Conservation (phyloP, 1,284 basidiomycete genomes). For the Moesziomyces antarcticus region DNA sequence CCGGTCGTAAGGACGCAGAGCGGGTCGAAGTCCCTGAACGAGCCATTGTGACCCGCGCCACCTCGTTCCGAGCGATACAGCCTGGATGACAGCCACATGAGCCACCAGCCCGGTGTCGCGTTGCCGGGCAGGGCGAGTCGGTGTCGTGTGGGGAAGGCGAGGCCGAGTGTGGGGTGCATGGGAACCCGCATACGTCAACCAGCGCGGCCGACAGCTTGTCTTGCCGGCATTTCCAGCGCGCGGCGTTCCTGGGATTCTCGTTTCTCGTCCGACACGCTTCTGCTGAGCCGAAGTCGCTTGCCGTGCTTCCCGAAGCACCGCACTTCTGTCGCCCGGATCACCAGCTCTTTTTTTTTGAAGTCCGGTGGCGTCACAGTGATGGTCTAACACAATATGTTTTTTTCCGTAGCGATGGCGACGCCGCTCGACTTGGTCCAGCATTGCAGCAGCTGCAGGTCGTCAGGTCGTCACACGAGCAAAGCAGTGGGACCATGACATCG, state of each 20-base stretch:
- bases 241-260: not conserved
- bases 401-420: too few species aligned
- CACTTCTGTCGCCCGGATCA: slow-evolving; percentile 1
- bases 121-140: not conserved
- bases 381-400: not conserved
- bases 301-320: slow-evolving; percentile 20
- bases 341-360: not conserved
- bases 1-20: too few species aligned
- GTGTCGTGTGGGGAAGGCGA: slow-evolving; percentile 17
- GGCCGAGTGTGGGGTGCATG: slow-evolving; percentile 34
- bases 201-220: slow-evolving; percentile 17
- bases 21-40: too few species aligned
- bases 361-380: too few species aligned
- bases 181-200: slow-evolving; percentile 19
- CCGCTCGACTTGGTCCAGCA: too few species aligned
- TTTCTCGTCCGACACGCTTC: slow-evolving; percentile 29
- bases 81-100: too few species aligned
- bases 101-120: too few species aligned
- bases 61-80: too few species aligned
- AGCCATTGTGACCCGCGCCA: too few species aligned
- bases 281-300: not conserved
- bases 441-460: too few species aligned
- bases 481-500: too few species aligned
- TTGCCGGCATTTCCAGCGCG: slow-evolving; percentile 40
- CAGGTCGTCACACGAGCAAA: too few species aligned